Conservation (phyloP, 2,329 filamentous ascomycete species). For the Penicillium palitans region DNA sequence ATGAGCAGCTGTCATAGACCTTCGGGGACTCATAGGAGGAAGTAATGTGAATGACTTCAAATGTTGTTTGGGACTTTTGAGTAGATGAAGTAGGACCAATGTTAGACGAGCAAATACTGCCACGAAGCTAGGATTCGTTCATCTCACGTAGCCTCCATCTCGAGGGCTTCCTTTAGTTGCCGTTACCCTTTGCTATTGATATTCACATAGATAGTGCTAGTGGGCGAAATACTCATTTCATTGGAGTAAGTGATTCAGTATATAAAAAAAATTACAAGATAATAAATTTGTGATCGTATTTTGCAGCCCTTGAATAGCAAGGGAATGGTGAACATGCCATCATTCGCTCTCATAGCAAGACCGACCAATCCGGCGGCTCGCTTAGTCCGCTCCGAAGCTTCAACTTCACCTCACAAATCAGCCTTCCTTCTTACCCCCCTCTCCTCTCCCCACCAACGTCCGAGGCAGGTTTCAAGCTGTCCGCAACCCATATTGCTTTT, state of each 20-base stretch:
- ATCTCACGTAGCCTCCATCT: neutral
- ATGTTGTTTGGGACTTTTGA: neutral
- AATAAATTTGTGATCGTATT: neutral
- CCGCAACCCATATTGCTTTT: constrained; percentile 7
- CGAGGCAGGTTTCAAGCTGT: constrained; percentile 28
- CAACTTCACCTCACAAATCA: constrained; percentile 33
- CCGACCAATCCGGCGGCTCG: constrained; percentile 39
- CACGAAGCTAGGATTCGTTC: neutral
- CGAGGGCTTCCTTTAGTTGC: neutral
- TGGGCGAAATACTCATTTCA: neutral
- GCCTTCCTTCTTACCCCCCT: constrained; percentile 22
- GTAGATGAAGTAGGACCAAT: neutral
- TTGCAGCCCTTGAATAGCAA: neutral
- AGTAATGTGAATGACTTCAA: neutral
- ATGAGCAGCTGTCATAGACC: neutral
- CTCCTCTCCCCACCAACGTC: constrained; percentile 25
- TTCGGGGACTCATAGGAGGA: neutral
- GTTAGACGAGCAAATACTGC: neutral
- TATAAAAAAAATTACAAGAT: neutral
- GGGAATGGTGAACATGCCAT: constrained; percentile 4
- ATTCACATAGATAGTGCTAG: neutral
- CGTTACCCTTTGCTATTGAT: neutral
- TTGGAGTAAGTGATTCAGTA: neutral
- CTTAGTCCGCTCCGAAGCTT: constrained; percentile 42
- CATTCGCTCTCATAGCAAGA: constrained; percentile 5